Evolutionary conservation across 768 basidiomycete species (phyloP).

Genomic region (Guyanaporus albipodus): DNA sequence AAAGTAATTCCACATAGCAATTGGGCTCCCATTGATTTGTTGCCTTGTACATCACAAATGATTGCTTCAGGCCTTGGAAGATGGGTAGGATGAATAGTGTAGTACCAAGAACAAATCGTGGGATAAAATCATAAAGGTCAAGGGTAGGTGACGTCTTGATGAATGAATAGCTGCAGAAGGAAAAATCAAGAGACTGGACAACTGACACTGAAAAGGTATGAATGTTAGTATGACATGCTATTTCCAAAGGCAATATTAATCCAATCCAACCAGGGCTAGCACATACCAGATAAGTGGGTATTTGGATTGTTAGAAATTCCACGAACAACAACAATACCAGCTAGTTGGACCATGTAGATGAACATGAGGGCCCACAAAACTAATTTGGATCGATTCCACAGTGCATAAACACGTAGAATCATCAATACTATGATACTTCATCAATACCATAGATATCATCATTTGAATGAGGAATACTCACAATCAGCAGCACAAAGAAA

Average conservation of each 20-base stretch:
- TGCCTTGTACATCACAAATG: background rate
- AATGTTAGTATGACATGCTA: background rate
- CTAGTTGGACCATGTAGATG: background rate
- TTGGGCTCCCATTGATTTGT: background rate
- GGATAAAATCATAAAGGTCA: background rate
- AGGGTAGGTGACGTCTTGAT: background rate
- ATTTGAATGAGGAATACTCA: background rate
- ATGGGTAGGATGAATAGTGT: background rate
- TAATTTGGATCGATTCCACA: background rate
- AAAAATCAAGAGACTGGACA: background rate
- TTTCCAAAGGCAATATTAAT: too few species aligned
- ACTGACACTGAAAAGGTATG: background rate
- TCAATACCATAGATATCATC: too few species aligned
- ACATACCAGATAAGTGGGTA: background rate
- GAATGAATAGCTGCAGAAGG: background rate
- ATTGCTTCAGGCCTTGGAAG: background rate
- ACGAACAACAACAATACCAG: background rate
- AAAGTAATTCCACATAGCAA: background rate
- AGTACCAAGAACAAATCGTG: background rate
- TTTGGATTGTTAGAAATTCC: background rate
- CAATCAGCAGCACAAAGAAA: conserved; percentile 4
- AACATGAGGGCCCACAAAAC: background rate
- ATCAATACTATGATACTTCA: conserved; percentile 1
- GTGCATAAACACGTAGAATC: background rate
- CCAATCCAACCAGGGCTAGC: too few species aligned